Base-by-base conservation (phyloP, 129 eudicot genomes). In the Dittrichia graveolens region DNA sequence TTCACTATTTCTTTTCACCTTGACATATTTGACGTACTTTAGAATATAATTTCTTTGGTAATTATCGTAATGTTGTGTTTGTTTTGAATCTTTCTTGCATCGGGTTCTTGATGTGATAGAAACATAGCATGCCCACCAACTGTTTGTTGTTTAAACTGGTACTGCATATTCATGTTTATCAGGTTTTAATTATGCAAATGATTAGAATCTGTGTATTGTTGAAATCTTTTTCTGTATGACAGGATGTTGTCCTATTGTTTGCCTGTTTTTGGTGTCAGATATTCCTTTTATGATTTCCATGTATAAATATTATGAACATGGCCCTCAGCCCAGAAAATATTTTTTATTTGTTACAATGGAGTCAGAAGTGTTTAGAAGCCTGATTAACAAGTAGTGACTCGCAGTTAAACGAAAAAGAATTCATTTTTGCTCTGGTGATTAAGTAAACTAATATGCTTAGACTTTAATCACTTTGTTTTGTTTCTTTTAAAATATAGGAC, bases 41-140 rank as follows among this genome's bases (percentile, higher is more conserved):
- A 8, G n/a, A 6, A 34, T 34, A 31, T 34, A 68, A 50, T 50
- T 11, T 69, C 7, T 15, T 68, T 14, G 47, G 5, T 12, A 11
- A 46, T 12, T 6, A 48, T 48, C 58, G 2, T 24, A 34, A 34
- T 43, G 18, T 65, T 34, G 53, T 5, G 5, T 16, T 42, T 63
- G 7, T 18, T 74, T 4, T 31, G 31, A 58, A 40, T 11, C 37
- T 38, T 49, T 41, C 45, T 61, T 65, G 44, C 16, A 50, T 74
- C 6, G 40, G 34, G 18, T 42, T 11, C 39, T 15, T 31, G 7
- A 15, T 10, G 4, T 37, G 24, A 60, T 60, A 31, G 12, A 49
- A 35, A 37, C 43, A 52, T 52, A 14, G 9, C 50, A 69, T 72
- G 35, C 77, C 77, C 68, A 34, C 68, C 68, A 72, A 72, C 77